Evolutionary conservation across 1,139 yeast genomes (phyloP), one percentile per base, ranked within the genome.

Genomic region (Yamadazyma dendronema): DNA sequence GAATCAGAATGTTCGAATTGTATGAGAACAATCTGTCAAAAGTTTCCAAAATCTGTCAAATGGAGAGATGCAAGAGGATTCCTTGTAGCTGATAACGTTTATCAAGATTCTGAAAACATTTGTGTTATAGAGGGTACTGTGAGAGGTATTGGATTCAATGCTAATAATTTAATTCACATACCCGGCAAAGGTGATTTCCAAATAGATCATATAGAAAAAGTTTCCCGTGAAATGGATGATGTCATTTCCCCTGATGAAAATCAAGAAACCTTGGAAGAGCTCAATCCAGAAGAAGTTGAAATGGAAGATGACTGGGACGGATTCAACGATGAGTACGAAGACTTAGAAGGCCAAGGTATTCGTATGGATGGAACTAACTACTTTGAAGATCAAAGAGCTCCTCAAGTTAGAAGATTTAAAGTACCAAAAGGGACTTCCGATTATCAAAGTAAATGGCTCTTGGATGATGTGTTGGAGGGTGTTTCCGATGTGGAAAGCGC

Each of bases 1-100:
- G 65, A 71, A 14, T 69, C 85, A 3, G 98, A 92, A 47, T 74
- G 85, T 16, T 48, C 74, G 23, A 86, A 84, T 52, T 81, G 89
- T 37, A 68, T 85, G 28, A 77, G 98, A 56, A 68, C 73, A 3
- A 53, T 94, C 28, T 85, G 96, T 54, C 97, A 92, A 54, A 86
- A 82, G 59, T 77, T 81, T 53, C 98, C 98, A 21, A 83, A 82
- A 56, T 80, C 88, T 2, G 71, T 94, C 30, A 75, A 77, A 27
- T 94, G 98, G 98, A 81, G 98, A 65, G 97, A 92, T 50, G 67
- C 81, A 17, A 74, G 98, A 56, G 94, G 96, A 7, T 94, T 90
- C 65, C 39, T 92, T 44, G 73, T 92, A 14, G 94, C 95, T 1
- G 95, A 88, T 48, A 69, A 64, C n/a, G 63, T 64, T 8, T 52